Percentiles rank a stretch among this genome's conserved stretches.
phyloP scores from a whole-genome alignment of 2,329 filamentous ascomycete species.

The Thielaviopsis musarum region DNA sequence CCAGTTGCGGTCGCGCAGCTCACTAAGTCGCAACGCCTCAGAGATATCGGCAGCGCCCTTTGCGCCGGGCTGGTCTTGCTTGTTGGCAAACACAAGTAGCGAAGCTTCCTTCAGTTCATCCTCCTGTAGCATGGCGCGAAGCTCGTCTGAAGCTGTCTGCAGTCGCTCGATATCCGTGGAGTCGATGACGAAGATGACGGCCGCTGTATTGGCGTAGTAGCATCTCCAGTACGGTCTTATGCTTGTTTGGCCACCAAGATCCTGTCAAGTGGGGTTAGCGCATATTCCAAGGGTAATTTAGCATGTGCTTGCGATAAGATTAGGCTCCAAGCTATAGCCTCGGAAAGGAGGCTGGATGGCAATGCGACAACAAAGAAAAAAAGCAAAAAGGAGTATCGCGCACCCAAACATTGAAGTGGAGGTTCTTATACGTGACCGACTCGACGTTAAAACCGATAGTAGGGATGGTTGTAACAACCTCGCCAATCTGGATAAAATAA shows the following conservation, averaged over 20 bases:
- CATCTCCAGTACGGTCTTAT: conserved; percentile 98
- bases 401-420: conserved; percentile 99
- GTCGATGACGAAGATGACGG: conserved; percentile 97
- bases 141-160: conserved; percentile 80
- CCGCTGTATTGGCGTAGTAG: conserved; percentile 97
- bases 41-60: conserved; percentile 95
- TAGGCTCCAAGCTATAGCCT: not conserved
- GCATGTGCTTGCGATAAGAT: not conserved
- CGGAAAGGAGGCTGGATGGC: not conserved
- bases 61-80: conserved; percentile 93
- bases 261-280: conserved; percentile 28
- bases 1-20: conserved; percentile 94
- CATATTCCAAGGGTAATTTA: conserved; percentile 8
- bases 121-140: conserved; percentile 90
- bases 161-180: conserved; percentile 93
- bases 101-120: conserved; percentile 89
- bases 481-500: conserved; percentile 56
- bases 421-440: conserved; percentile 93
- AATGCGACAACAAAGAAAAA: not conserved
- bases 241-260: conserved; percentile 93
- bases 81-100: conserved; percentile 92
- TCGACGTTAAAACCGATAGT: conserved; percentile 99
- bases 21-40: conserved; percentile 75
- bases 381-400: conserved; percentile 16
- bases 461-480: conserved; percentile 96